phyloP scores from a whole-genome alignment of 139 green algal species.

The Closterium sp. region DNA sequence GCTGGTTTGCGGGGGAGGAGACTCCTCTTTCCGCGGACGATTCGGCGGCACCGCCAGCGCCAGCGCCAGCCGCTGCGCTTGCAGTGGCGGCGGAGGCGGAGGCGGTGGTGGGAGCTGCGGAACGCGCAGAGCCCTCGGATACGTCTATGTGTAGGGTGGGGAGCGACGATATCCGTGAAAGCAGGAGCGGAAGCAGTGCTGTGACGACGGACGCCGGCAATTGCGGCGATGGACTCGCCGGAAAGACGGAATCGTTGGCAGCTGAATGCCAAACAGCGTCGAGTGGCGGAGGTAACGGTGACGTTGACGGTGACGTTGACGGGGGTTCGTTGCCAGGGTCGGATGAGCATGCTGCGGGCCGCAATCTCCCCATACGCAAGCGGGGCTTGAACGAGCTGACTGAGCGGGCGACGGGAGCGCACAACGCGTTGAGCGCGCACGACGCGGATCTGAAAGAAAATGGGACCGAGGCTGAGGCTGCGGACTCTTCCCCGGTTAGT shows the following conservation, averaged over 20 bases:
- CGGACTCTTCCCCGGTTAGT: too few relatives aligned
- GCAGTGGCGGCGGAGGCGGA: background rate
- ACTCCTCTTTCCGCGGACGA: background rate
- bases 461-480: too few relatives aligned
- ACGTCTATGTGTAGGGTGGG: background rate
- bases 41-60: background rate
- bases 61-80: background rate
- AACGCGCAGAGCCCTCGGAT: background rate
- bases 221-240: background rate
- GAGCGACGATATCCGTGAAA: background rate
- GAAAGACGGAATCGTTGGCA: background rate
- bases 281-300: background rate
- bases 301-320: too few relatives aligned
- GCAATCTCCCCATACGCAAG: background rate
- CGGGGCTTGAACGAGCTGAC: too few relatives aligned
- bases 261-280: background rate
- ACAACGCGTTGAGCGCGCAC: too few relatives aligned
- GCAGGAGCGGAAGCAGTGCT: background rate
- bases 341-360: background rate
- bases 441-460: too few relatives aligned
- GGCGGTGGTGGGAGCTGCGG: background rate
- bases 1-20: background rate
- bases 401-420: too few relatives aligned
- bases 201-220: background rate
- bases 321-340: background rate